Evolutionary conservation across 2,329 filamentous ascomycete genomes (phyloP), one percentile per base, ranked within the genome.

Genomic region (Shiraia sp.): DNA sequence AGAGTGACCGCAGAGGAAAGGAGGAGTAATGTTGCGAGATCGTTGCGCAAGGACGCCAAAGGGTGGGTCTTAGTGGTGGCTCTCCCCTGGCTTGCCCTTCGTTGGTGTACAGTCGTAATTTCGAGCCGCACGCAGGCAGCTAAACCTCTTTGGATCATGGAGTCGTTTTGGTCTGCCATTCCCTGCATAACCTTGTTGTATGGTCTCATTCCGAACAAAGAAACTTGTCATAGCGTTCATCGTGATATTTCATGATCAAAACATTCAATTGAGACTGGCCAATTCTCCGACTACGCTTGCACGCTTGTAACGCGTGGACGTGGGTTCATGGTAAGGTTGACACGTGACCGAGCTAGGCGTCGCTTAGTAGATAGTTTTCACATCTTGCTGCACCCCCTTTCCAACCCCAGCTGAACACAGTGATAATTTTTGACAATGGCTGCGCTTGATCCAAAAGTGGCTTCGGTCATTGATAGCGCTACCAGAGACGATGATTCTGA

Each of bases 391-490:
- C 45, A 40, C 48, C 47, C 53, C 48, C 45, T 52, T 49, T 40
- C 40, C 30, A 32, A 51, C 37, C 27, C 46, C 53, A 54, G 45
- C 55, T 42, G 45, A 40, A 41, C 38, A 46, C 46, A 49, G 40
- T 39, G 32, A 36, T 17, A 29, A 43, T 31, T 35, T 40, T 40
- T 15, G 13, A 53, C 46, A 49, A 78, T 77, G 74, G 49, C 75
- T 13, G 60, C 65, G 31, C 53, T 81, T 39, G 78, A 81, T 58
- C 57, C 74, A 31, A 73, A 74, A 46, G 78, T 80, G 24, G 77
- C 78, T 31, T 66, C 66, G 19, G 58, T 80, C 15, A 69, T 81
- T 22, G 78, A 78, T 60, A 59, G 61, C 32, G 63, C 61, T 22
- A 52, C 55, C 35, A 57, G 72, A 43, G 63, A 65, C 25, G 65